Evolutionary conservation across 2,329 filamentous ascomycete species (phyloP), one percentile per base, ranked within the genome.

Genomic region (Aspergillus sp.): DNA sequence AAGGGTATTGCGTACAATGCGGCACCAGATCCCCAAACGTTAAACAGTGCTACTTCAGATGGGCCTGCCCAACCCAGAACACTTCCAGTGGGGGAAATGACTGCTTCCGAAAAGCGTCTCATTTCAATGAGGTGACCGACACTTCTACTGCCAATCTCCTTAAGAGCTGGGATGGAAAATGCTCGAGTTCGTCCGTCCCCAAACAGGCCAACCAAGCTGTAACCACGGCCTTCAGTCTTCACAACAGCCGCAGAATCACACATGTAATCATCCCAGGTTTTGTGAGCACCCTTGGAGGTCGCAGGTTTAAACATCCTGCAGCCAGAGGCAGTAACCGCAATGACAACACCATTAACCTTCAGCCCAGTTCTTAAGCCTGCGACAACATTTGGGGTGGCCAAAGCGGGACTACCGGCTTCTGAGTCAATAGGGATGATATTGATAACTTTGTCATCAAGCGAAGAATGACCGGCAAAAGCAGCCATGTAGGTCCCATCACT

Each of bases 261-360:
- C 33, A 95, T 72, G 46, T 76, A 81, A 53, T 88, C 83, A 57
- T 95, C 90, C 68, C 93, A 97, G 1, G 83, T 82, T 57, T 93
- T 95, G 43, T 90, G 88, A 0, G 91, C 90, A n/a, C 91, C 93
- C 68, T 95, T 97, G 13, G 83, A 77, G 1, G 80, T 81, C 3
- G 89, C 83, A 0, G 93, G 91, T 52, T 84, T 88, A 74, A 96
- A 95, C 39, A 98, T 82, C 44, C 90, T 82, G n/a, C 83, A 85
- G 55, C 90, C 88, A 4, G 77, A 78, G 33, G 73, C 69, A 1
- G 84, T 88, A 65, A 91, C 87, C 45, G 81, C 88, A 37, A 97
- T 76, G 8, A 98, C 69, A 2, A 86, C 82, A 10, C 93, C 93
- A 52, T 93, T 83, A 2, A 93, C 78, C 59, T 86, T 86, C 7